Base-by-base conservation (phyloP, 129 eudicot genomes). In the Gnaphalium uliginosum region DNA sequence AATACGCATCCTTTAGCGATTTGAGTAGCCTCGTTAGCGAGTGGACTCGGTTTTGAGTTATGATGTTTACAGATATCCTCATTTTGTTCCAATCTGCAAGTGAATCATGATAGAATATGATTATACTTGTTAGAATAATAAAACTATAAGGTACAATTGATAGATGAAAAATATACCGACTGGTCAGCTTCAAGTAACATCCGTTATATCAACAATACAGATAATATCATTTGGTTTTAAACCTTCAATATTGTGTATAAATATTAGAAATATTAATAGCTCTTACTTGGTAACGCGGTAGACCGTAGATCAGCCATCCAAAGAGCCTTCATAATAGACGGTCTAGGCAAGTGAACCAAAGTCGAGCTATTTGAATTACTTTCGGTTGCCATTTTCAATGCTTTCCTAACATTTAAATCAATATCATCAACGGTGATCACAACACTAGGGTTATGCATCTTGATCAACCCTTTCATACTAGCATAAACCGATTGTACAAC, bases 271-370 rank as follows among this genome's bases (percentile, higher is more conserved):
- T 15, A 32, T n/a, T 29, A 14, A 17, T 2, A 39, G 22, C 19
- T 29, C 98, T 89, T 87, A 94, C 98, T 85, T 76, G 97, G 98
- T 83, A 94, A 83, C 1, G 97, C 90, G 15, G 98, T 94, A 60
- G 98, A 79, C 22, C 98, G 89, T 19, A 94, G 67, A 87, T 94
- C 98, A 54, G 98, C 86, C 96, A 94, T 94, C 98, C 98, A 94
- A 25, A 94, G 90, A 73, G 79, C 96, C 86, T 87, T 90, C 1
- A 91, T 25, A 68, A 94, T 84, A 1, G 98, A 87, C 0, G 84
- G 15, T 75, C 88, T 83, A 35, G 98, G 98, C 76, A 94, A 73
- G 57, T 87, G 87, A 71, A 94, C 88, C 69, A 94, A 64, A 5
- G 90, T 41, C 37, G 98, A 77, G 21, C 77, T 58, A 35, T 90